Conservation (phyloP, 306 rosid species). For the Dryas alaskensis region DNA sequence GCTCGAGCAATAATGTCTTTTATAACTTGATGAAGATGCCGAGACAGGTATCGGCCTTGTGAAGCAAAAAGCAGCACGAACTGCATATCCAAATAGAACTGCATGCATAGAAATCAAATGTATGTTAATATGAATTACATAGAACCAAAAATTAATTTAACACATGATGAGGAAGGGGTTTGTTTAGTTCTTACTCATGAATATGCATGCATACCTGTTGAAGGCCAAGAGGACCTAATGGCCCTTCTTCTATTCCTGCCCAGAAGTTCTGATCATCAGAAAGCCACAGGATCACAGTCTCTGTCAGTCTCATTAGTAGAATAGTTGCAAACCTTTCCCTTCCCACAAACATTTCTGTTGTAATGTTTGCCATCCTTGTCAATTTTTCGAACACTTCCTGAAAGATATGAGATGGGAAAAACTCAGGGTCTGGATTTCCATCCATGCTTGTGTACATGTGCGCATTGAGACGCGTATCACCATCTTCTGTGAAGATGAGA, state of each 20-base stretch:
- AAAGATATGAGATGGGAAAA: slow-evolving; percentile 85
- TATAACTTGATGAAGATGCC: slow-evolving; percentile 80
- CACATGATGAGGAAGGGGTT: background rate
- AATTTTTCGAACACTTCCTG: slow-evolving; percentile 71
- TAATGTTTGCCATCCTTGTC: slow-evolving; percentile 54
- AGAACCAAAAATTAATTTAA: background rate
- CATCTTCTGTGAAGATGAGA: slow-evolving; percentile 85
- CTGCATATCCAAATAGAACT: slow-evolving; percentile 95
- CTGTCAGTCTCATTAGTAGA: slow-evolving; percentile 79
- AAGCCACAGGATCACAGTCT: slow-evolving; percentile 80
- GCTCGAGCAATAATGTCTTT: slow-evolving; percentile 72
- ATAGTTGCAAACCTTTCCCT: slow-evolving; percentile 86
- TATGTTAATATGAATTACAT: background rate
- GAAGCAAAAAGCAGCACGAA: slow-evolving; percentile 84
- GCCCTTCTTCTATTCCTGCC: slow-evolving; percentile 72
- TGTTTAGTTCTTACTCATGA: background rate
- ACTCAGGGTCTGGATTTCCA: slow-evolving; percentile 53
- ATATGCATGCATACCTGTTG: slow-evolving; percentile 56
- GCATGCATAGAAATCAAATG: slow-evolving; percentile 21
- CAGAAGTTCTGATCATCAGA: slow-evolving; percentile 86
- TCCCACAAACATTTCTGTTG: slow-evolving; percentile 77
- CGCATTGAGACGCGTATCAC: slow-evolving; percentile 58
- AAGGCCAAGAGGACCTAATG: slow-evolving; percentile 85
- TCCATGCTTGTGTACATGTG: slow-evolving; percentile 62
- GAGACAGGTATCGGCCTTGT: slow-evolving; percentile 84